Evolutionary conservation across 176 grass and related monocot species (phyloP), one percentile per base, ranked within the genome.

Genomic region (Raddia distichophylla): DNA sequence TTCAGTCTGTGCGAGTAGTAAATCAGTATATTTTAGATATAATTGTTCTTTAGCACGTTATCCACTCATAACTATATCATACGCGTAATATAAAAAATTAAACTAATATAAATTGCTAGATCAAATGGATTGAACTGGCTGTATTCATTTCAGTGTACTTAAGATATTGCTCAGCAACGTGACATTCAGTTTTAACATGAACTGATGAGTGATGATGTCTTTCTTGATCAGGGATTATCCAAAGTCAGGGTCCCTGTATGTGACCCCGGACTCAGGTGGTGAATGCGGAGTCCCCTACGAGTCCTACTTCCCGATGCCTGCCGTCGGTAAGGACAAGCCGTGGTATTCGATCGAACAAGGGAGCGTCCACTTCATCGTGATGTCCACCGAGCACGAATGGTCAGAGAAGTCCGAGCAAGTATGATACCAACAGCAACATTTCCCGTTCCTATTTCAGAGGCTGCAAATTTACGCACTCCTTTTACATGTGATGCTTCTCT

Each of bases 301-400:
- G 61, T 73, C 89, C 10, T 97, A 94, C 70, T 97, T 97, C 74
- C 94, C 76, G 67, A 97, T 97, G 91, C 94, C 94, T 11, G 8
- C 78, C 54, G 51, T 54, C 13, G 19, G 58, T 51, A 90, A 87
- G 77, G 94, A 97, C 62, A 82, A 90, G 81, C 94, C 94, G 40
- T 97, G 94, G 94, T 97, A 97, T 42, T 90, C 94, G 15, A 91
- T 97, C 76, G 91, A 97, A 74, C 86, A 97, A 87, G 91, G 90
- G 32, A 90, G 71, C 13, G 60, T 90, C 71, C 94, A 94, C 84
- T 97, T 94, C 64, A 14, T 88, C 49, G 76, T 97, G 19, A 97
- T 97, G 74, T 97, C 91, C 5, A 97, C 94, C 8, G 94, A 97
- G 70, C 91, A 97, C 62, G 3, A 81, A 9, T 97, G 91, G 91